Evolutionary conservation across 192 early-diverging fungal genomes (phyloP).

Genomic region (Dissophora ornata): DNA sequence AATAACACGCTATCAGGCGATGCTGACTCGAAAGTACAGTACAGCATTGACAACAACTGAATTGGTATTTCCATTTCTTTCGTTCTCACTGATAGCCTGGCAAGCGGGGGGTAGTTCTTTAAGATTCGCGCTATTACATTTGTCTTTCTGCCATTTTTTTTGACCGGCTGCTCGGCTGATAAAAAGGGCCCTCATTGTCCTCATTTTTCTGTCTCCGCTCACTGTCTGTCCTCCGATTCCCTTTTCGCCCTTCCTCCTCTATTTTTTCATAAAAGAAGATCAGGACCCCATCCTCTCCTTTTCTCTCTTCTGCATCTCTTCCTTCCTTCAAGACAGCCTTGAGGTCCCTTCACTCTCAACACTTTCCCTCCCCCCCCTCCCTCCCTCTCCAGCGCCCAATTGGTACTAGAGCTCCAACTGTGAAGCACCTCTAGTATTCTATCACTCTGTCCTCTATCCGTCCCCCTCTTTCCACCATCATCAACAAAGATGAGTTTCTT

Average conservation of each 20-base stretch:
- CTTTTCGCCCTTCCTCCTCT: neutral
- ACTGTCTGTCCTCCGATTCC: too few relatives aligned
- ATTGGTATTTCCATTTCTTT: neutral
- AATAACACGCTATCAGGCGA: neutral
- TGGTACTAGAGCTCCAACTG: slow-evolving; percentile 39
- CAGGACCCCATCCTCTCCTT: neutral
- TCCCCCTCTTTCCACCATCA: neutral
- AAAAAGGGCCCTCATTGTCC: too few relatives aligned
- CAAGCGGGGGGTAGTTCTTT: too few relatives aligned
- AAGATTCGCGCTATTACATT: neutral
- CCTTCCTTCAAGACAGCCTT: neutral
- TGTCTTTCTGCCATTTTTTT: neutral
- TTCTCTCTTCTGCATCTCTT: slow-evolving; percentile 4
- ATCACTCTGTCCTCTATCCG: neutral
- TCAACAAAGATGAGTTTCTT: slow-evolving; percentile 21
- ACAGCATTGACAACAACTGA: neutral
- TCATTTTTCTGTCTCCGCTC: slow-evolving; percentile 4
- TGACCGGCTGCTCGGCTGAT: too few relatives aligned
- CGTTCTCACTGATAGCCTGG: neutral
- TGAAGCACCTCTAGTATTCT: slow-evolving; percentile 32
- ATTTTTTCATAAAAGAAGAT: slow-evolving; percentile 2
- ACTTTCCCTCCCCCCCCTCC: neutral
- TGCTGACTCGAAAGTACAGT: too few relatives aligned
- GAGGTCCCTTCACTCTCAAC: slow-evolving; percentile 15
- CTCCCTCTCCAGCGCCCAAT: neutral